Evolutionary conservation across 352 stramenopile genomes (phyloP).

Genomic region (Phytophthora uliginosa): DNA sequence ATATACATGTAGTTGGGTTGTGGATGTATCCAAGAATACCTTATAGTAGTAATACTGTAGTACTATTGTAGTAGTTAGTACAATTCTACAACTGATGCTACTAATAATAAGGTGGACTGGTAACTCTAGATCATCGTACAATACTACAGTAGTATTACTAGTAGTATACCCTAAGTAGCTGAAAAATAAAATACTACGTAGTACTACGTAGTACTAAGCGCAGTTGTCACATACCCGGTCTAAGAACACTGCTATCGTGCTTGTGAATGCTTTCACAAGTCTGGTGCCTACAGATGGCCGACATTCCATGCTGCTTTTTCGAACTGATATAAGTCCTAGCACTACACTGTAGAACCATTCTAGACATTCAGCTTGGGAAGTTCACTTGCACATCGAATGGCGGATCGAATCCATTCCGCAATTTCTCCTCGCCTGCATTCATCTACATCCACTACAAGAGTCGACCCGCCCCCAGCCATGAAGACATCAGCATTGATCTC

Average conservation of each 20-base stretch:
- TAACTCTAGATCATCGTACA: no score
- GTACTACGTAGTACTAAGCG: no score
- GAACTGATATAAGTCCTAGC: neutral
- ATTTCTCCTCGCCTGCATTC: neutral
- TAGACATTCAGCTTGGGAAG: neutral
- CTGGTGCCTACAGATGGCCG: neutral
- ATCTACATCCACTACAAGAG: neutral
- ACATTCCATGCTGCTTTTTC: neutral
- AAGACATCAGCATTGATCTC: neutral
- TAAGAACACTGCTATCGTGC: neutral
- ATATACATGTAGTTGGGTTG: no score
- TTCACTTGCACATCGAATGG: neutral
- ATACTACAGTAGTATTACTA: no score
- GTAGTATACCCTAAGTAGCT: no score
- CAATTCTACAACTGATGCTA: no score
- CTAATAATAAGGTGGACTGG: no score
- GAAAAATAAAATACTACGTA: no score
- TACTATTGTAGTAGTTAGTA: no score
- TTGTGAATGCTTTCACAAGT: neutral
- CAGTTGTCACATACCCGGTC: neutral
- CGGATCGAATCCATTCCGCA: conserved; percentile 7
- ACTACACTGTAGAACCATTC: neutral
- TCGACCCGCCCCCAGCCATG: neutral
- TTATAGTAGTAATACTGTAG: no score
- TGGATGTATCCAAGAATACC: no score